A percentile compares a stretch with the other conserved stretches of the same genome.
phyloP scores from a whole-genome alignment of 768 basidiomycete genomes.

The Tephrocybe sp. region DNA sequence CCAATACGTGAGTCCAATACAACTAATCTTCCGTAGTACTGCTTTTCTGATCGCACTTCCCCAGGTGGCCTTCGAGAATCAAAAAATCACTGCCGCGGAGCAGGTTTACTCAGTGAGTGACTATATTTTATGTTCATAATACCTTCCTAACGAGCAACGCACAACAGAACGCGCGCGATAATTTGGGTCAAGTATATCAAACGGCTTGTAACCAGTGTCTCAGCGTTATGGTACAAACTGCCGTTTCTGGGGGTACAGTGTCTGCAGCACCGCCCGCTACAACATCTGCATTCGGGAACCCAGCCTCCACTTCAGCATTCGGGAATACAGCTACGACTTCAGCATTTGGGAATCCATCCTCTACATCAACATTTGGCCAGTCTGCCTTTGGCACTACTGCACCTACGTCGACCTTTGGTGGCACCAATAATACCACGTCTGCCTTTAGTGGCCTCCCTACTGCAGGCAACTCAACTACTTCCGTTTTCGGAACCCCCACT shows the following conservation, averaged over 20 bases:
- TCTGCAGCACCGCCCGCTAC: conserved; percentile 25
- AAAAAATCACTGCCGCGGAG: conserved; percentile 54
- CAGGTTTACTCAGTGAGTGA: conserved; percentile 37
- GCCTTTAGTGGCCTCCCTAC: too few relatives aligned
- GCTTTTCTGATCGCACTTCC: background rate
- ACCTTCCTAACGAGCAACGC: background rate
- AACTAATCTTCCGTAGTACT: background rate
- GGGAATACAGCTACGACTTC: conserved; percentile 25
- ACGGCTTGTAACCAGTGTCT: conserved; percentile 48
- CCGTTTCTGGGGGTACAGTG: conserved; percentile 21
- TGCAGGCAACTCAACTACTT: conserved; percentile 24
- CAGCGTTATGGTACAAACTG: conserved; percentile 18
- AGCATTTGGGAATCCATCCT: conserved; percentile 24
- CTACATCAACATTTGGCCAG: conserved; percentile 30
- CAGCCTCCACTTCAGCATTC: conserved; percentile 31
- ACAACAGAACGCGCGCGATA: conserved; percentile 46
- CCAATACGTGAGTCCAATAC: conserved; percentile 65
- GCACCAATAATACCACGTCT: conserved; percentile 18
- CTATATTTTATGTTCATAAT: too few relatives aligned
- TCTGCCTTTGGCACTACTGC: conserved; percentile 27
- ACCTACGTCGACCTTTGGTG: conserved; percentile 29
- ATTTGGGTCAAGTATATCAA: conserved; percentile 49
- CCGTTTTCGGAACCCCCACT: conserved; percentile 39
- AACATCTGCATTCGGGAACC: conserved; percentile 25
- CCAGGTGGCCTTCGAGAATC: conserved; percentile 60